phyloP scores from a whole-genome alignment of 805 yeast genomes.

The Cyberlindnera amylophila region DNA sequence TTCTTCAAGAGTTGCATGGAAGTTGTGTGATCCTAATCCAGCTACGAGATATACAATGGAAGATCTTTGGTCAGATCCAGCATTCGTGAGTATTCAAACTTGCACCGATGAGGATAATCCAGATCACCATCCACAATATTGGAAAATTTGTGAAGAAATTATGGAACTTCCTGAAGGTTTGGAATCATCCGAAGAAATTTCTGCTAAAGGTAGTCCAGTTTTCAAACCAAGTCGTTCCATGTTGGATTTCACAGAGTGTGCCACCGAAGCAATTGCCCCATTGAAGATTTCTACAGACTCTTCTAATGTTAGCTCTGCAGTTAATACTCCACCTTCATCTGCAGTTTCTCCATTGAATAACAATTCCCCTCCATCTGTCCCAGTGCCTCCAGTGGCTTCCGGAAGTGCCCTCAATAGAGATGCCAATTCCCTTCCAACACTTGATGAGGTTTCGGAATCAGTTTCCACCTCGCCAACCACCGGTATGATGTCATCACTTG shows the following conservation, averaged over 20 bases:
- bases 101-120: slow-evolving; percentile 47
- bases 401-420: neutral
- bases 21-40: slow-evolving; percentile 62
- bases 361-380: neutral
- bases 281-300: neutral
- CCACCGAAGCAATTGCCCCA: neutral
- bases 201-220: slow-evolving; percentile 11
- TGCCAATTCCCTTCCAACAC: slow-evolving; percentile 9
- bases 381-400: neutral
- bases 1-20: slow-evolving; percentile 70
- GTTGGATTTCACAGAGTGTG: slow-evolving; percentile 19
- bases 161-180: slow-evolving; percentile 1
- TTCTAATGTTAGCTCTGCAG: neutral
- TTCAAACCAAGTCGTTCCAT: slow-evolving; percentile 21
- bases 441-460: slow-evolving; percentile 14
- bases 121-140: slow-evolving; percentile 12
- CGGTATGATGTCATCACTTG: neutral
- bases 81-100: slow-evolving; percentile 57
- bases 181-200: slow-evolving; percentile 2
- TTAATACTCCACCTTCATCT: neutral
- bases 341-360: neutral
- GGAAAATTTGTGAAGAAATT: slow-evolving; percentile 4
- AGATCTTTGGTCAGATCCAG: slow-evolving; percentile 56
- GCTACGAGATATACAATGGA: slow-evolving; percentile 50
- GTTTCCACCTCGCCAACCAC: slow-evolving; percentile 12